Percentiles rank a stretch among this genome's conserved stretches.
These are phyloP conservation scores for Puccinellia tenuiflora DNA, from an alignment of 176 grass and related monocot genomes.

Conservation along the genomic window DNA sequence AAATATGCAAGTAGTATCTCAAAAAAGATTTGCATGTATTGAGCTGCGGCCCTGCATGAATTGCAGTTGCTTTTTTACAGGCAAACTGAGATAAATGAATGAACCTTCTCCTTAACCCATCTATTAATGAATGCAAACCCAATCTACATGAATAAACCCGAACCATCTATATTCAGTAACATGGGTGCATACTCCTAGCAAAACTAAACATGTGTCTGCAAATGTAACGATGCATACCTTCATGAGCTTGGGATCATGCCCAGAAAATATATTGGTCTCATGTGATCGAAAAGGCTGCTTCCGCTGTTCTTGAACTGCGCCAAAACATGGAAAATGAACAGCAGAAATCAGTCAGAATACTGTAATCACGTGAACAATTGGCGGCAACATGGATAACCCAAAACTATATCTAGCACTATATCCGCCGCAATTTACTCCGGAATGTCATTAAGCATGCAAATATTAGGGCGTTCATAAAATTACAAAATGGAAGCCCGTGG, in stretches of 20 bases:
- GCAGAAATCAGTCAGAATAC: conserved; percentile 21
- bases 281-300: conserved; percentile 46
- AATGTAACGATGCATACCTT: conserved; percentile 52
- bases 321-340: conserved; percentile 18
- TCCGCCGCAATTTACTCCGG: background rate
- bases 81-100: background rate
- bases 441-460: background rate
- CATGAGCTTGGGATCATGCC: conserved; percentile 57
- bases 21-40: background rate
- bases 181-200: background rate
- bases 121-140: conserved; percentile 5
- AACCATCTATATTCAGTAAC: background rate
- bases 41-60: background rate
- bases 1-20: background rate
- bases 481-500: background rate
- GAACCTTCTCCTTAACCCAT: background rate
- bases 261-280: conserved; percentile 50
- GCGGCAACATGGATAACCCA: background rate
- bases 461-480: background rate
- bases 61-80: background rate
- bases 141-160: background rate
- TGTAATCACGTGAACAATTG: background rate
- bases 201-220: background rate
- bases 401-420: background rate
- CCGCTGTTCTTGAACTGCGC: conserved; percentile 45